phyloP scores from a whole-genome alignment of 2,329 filamentous ascomycete species.

The Cladosporium cucumerinum region DNA sequence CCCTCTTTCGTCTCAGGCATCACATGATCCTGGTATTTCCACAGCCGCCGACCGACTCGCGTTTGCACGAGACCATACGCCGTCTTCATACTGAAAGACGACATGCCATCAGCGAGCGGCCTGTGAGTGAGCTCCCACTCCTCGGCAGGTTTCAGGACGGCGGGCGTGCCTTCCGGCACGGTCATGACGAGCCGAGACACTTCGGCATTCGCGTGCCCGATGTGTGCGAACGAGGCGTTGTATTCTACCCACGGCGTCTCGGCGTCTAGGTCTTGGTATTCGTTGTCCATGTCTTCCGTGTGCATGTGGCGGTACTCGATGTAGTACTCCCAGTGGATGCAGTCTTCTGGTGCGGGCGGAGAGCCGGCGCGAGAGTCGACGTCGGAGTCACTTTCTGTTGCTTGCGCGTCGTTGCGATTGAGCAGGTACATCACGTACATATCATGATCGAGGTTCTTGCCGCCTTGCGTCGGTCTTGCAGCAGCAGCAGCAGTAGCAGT shows the following conservation, averaged over 20 bases:
- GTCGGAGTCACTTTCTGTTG: not conserved
- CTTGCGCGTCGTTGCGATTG: not conserved
- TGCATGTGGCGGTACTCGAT: not conserved
- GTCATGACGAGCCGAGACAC: not conserved
- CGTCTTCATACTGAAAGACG: not conserved
- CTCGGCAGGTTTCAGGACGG: not conserved
- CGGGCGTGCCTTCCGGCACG: not conserved
- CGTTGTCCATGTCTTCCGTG: not conserved
- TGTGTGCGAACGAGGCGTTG: not conserved
- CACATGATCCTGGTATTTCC: not conserved
- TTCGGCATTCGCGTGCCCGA: not conserved
- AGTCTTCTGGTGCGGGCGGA: not conserved
- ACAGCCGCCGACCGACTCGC: not conserved
- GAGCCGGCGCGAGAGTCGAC: not conserved
- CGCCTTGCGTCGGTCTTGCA: conserved; percentile 3
- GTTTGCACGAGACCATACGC: not conserved
- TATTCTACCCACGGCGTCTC: too few relatives aligned
- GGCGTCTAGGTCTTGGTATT: not conserved
- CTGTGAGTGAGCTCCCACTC: not conserved
- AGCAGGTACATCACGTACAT: not conserved
- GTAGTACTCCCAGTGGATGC: conserved; percentile 1
- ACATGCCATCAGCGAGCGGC: not conserved
- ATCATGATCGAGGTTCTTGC: not conserved
- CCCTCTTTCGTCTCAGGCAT: conserved; percentile 4
- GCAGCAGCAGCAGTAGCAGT: not conserved